Evolutionary conservation across 805 yeast species (phyloP), one percentile per base, ranked within the genome.

Genomic region (Alloascoidea hylecoeti): DNA sequence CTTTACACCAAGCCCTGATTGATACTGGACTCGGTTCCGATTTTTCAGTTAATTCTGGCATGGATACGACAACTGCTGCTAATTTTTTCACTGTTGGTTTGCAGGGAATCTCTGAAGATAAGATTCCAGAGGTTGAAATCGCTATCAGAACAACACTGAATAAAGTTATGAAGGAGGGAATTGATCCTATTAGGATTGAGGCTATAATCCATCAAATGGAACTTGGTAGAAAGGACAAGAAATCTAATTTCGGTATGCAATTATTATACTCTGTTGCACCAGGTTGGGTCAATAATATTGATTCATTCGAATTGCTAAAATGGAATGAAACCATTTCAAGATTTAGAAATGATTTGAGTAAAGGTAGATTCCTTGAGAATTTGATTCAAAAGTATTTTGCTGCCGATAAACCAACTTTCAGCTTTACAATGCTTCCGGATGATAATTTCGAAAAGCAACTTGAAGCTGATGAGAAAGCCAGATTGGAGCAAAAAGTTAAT

Each of bases 131-230:
- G 2, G 64, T 88, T 35, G 73, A 72, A 42, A 46, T 48, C 0
- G 63, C 64, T 3, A 66, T 84, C 4, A 42, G 53, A 14, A 55
- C 58, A 0, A 69, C 76, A 3, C 56, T 88, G 17, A 46, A 56
- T 2, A 57, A 68, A 15, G 59, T 68, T 6, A 52, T 63, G 6
- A 52, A 53, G 16, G 51, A 51, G 3, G 68, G 69, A 2, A 72
- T 81, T 47, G 69, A 75, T 5, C 60, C 61, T 14, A 51, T 64
- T 13, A 74, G 84, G 48, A 69, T 92, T n/a, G 78, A 81, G 39
- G 97, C 95, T 0, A 72, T 89, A 37, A 64, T 92, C 30, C 94
- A 86, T 55, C 97, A 88, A 53, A 58, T 86, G 27, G 98, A 92
- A 54, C 59, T 92, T 18, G 58, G 75, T 27, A 78, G 84, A 53